Base-by-base conservation (phyloP, 2,329 filamentous ascomycete species). In the Macrophomina pseudophaseolina region DNA sequence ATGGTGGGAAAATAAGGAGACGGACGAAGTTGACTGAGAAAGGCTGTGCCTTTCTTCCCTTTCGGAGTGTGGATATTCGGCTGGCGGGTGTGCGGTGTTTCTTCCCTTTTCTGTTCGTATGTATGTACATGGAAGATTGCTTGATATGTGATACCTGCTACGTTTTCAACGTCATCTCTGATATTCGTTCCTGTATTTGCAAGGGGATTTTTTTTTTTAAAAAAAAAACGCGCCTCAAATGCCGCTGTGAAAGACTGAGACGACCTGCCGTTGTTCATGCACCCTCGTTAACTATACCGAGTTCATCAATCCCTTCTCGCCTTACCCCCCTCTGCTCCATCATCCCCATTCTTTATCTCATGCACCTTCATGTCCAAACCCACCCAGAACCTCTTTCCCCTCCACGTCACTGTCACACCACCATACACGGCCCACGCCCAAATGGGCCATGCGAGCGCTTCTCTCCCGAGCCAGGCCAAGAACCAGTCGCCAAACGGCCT, bases 391-490 rank as follows among this genome's bases (percentile, higher is more conserved):
- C 83, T 86, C 73, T 89, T 90, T 0, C 94, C 94, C 65, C 95
- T 84, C 96, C 95, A 99, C 63, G 87, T 87, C 0, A 99, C 92
- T 0, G 89, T 94, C 1, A 91, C 88, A 0, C 95, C 95, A n/a
- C 94, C 90, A 71, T 92, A 87, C 23, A 97, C 91, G 0, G 95
- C 95, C 87, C 90, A 93, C 0, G 88, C 81, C 95, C 95, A 99
- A 67, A 99, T 90, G 0, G 94, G 94, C 53, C 97, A 82, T 0
- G 95, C 94, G 8, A 97, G 82, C 0, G 87, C 70, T 79, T 99
- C 95, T 38, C 95, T 85, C 0, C 91, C 93, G 0, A 97, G 72
- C 95, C 96, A 99, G 0, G 94, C 91, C 5, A 85, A 76, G 4
- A 95, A 74, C 91, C 93, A 99, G 70, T 91, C 85, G 0, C 77